Evolutionary conservation across 2,329 filamentous ascomycete species (phyloP).

Genomic region (Microsporum ferrugineum): DNA sequence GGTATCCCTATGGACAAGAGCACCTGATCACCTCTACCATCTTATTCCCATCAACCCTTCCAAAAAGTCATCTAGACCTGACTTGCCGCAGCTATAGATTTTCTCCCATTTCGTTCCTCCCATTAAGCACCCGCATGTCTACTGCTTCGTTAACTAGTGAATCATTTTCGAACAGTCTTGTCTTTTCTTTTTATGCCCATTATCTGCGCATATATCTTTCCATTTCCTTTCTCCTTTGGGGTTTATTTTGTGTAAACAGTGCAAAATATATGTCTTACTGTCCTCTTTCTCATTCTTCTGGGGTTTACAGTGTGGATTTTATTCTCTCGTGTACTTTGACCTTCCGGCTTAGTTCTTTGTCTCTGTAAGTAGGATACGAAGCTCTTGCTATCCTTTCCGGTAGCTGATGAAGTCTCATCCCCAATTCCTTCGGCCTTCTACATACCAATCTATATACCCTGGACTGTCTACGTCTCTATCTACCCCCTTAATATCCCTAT

Average conservation of each 20-base stretch:
- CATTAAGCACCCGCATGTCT: background rate
- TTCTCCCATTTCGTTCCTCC: background rate
- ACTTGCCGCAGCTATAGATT: background rate
- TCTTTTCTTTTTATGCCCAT: background rate
- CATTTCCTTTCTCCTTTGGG: background rate
- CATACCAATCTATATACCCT: background rate
- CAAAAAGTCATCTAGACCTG: background rate
- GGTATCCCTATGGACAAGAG: conserved; percentile 57
- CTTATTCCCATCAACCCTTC: background rate
- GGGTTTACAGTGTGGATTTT: no score
- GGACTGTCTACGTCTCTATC: background rate
- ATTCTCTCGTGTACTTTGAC: background rate
- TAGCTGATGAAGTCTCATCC: background rate
- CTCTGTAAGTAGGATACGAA: background rate
- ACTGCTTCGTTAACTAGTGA: background rate
- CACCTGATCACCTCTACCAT: background rate
- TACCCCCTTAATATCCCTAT: background rate
- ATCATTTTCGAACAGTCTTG: no score
- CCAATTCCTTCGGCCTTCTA: background rate
- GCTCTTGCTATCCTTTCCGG: background rate
- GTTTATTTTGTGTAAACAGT: background rate
- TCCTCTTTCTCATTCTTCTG: background rate
- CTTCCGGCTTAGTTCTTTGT: background rate
- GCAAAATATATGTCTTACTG: background rate
- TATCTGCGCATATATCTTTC: background rate